Base-by-base conservation (phyloP, 116 monocot species). In the Dioscorea cayenensis region DNA sequence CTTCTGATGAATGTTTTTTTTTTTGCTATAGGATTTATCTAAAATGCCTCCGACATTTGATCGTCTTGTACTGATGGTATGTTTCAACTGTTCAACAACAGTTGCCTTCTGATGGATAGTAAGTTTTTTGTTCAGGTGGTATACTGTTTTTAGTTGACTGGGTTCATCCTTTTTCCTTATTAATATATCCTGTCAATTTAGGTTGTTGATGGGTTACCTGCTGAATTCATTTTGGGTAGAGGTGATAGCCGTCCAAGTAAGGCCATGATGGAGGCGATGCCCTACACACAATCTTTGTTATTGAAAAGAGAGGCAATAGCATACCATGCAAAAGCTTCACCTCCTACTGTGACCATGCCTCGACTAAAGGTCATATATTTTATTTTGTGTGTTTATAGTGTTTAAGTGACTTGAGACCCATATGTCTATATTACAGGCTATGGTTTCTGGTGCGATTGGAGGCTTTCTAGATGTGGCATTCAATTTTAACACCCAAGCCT, bases 261-360 rank as follows among this genome's bases (percentile, higher is more conserved):
- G 68, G 70, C 64, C 20, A 75, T 90, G 78, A 63, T 75, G 50
- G 86, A 93, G 51, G 78, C 90, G 21, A 97, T 97, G 93, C 93
- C 88, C 16, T 97, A 90, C 72, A 97, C 93, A 13, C 93, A 86
- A 59, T 79, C 74, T 83, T 81, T 97, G 64, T 70, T 97, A 64
- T 79, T 81, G 27, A 80, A 70, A 68, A 77, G 82, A 64, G 83
- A 64, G 69, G 97, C 93, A 20, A 75, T 66, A 72, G 97, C 76
- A n/a, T 97, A 86, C 76, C 93, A 89, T 80, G 90, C 93, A 82
- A 86, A 88, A 82, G 97, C 97, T 79, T 93, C 93, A 59, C 86
- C 97, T 73, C 97, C 97, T 43, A 97, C 93, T 50, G 97, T 97
- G 38, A 97, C 97, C 18, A 97, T 97, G 97, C 97, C 97, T 60